phyloP scores from a whole-genome alignment of 2,329 filamentous ascomycete genomes.

The Apiospora arundinis region DNA sequence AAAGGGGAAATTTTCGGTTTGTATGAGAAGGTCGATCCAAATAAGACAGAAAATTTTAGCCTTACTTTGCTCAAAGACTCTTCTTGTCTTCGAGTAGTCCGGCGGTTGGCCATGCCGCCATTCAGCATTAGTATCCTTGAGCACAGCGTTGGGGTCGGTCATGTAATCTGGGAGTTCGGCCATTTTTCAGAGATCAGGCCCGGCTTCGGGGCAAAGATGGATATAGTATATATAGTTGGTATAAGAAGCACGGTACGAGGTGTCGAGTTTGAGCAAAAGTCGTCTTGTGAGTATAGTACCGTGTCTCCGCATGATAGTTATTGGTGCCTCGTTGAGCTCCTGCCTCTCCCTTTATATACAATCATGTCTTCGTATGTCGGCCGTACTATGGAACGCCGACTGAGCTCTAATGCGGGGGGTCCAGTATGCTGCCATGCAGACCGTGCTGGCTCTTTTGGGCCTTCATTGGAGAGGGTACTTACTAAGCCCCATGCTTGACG shows the following conservation, averaged over 20 bases:
- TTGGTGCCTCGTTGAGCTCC: background rate
- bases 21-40: background rate
- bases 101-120: conserved; percentile 68
- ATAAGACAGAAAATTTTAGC: background rate
- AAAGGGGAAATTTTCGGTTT: background rate
- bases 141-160: conserved; percentile 32
- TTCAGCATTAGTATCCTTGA: conserved; percentile 53
- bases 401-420: background rate
- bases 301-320: background rate
- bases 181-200: background rate
- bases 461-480: background rate
- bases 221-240: background rate
- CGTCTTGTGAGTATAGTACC: background rate
- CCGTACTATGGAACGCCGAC: background rate
- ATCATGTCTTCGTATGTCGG: background rate
- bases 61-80: conserved; percentile 64
- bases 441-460: background rate
- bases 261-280: background rate
- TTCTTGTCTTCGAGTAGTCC: conserved; percentile 69
- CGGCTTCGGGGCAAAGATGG: background rate
- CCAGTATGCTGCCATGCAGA: background rate
- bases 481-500: background rate
- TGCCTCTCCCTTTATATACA: background rate
- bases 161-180: conserved; percentile 31
- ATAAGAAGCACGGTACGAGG: background rate